These are phyloP conservation scores for Colletotrichum lini DNA, from an alignment of 2,329 filamentous ascomycete species.

Conservation along the genomic window DNA sequence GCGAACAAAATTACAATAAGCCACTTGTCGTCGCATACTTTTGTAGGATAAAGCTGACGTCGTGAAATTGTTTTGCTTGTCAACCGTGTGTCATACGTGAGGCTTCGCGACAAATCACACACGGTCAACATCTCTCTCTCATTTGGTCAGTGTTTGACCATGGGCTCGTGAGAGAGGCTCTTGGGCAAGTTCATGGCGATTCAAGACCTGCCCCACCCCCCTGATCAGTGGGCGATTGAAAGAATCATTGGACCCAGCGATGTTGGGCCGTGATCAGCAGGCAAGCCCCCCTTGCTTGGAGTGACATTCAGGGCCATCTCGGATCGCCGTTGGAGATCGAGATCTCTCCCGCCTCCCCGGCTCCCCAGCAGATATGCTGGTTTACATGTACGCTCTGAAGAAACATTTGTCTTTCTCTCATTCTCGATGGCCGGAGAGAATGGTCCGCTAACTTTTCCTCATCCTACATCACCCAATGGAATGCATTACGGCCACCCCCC, in stretches of 20 bases:
- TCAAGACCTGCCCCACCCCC: background rate
- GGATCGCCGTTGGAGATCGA: conserved; percentile 1
- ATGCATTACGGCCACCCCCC: background rate
- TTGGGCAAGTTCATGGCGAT: background rate
- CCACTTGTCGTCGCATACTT: background rate
- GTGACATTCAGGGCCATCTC: conserved; percentile 1
- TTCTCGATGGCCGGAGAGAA: background rate
- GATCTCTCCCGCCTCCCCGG: background rate
- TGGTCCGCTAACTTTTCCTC: background rate
- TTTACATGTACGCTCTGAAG: background rate
- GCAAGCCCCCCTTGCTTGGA: background rate
- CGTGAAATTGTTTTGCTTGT: background rate
- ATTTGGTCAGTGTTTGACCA: background rate
- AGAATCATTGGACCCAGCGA: background rate
- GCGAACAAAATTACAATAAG: background rate
- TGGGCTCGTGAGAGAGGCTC: background rate
- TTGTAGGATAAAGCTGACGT: background rate
- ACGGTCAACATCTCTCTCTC: background rate
- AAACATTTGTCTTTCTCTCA: background rate
- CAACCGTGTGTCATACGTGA: too few species aligned
- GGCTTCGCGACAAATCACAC: background rate
- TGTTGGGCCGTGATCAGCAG: too few species aligned
- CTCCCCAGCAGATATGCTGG: background rate
- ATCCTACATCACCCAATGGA: background rate
- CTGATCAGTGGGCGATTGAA: background rate